Base-by-base conservation (phyloP, 2,329 filamentous ascomycete species). In the Emergomyces orientalis region DNA sequence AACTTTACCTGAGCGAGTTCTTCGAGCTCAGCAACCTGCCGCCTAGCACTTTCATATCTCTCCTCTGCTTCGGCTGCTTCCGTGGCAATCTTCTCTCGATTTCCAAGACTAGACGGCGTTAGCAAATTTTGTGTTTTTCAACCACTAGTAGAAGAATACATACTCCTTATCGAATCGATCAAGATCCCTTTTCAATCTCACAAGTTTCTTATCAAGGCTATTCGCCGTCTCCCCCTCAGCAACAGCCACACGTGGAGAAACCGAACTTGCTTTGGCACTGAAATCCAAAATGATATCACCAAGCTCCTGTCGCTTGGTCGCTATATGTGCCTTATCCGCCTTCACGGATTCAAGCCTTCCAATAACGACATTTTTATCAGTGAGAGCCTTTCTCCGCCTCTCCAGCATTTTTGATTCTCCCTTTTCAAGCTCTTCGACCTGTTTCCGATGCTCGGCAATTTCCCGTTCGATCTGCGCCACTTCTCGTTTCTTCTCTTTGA, bases 1-100 rank as follows among this genome's bases (percentile, higher is more conserved):
- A n/a, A 47, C 56, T 63, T 59, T 73, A 81, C 80, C 66, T 76
- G 70, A 47, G 71, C 70, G 22, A 79, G 66, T 22, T 71, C 67
- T 59, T 71, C 70, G 49, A 77, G 70, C 55, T 77, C 73, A 45
- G 72, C 67, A 27, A 78, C 68, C 65, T 79, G 75, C 37, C 68
- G 69, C 62, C 73, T 67, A 2, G 78, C 77, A 39, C 66, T 70
- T 60, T 74, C 62, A 62, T 75, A 77, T 37, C 69, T 74, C 43
- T 71, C 69, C 17, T 72, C 69, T n/a, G 76, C 72, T 65, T 71
- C 72, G 19, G 68, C 65, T 39, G 76, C 76, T 54, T 76, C 75
- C 4, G 81, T 78, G 61, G 82, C 81, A 58, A 91, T 87, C 68
- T 90, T 78, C 65, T 88, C 79, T 60, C 88, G 85, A 25, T 83